Base-by-base conservation (phyloP, 2,329 filamentous ascomycete genomes). In the Nothopassalora personata region DNA sequence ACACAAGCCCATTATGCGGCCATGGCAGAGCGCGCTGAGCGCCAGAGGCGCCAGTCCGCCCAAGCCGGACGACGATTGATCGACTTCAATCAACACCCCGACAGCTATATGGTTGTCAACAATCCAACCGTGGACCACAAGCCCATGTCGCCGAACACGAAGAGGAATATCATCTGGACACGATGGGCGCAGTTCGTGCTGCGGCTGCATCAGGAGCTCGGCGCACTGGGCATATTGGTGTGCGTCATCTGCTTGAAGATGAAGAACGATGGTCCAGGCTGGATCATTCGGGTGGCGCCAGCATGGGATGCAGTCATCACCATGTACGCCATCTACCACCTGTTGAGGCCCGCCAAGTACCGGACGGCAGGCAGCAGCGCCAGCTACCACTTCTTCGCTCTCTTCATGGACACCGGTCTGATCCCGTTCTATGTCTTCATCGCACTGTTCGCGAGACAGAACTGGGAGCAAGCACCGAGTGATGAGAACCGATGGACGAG, bases 371-470 rank as follows among this genome's bases (percentile, higher is more conserved):
- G 81, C 3, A 96, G 90, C 23, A 90, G 91, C 18, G 87, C 90
- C 13, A 93, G 90, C 64, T 97, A 97, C 74, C 91, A 95, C 74
- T 76, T 94, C 58, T 97, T 97, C 72, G 85, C 91, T 2, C 80
- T 84, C 10, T 76, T 91, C 47, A 83, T 88, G 46, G 93, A 97
- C 72, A 75, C 79, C n/a, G 82, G 81, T 18, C 75, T 87, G 55
- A 79, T 86, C 34, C 83, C 85, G 0, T 86, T 87, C 71, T 85
- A 85, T 64, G 77, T 82, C 59, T 86, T 86, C 70, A 83, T 81
- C 8, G 78, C 81, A 9, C 75, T 84, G 52, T 74, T 84, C 58
- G 75, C 81, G 4, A 78, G 81, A 56, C 76, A 76, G 33, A 81
- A 86, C 64, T 80, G 77, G 60, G 75, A 75, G 43, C 66, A 73